Percentiles rank a stretch among this genome's conserved stretches.
These are phyloP conservation scores for Monilinia fructigena DNA, from an alignment of 2,329 filamentous ascomycete species.

Conservation along the genomic window DNA sequence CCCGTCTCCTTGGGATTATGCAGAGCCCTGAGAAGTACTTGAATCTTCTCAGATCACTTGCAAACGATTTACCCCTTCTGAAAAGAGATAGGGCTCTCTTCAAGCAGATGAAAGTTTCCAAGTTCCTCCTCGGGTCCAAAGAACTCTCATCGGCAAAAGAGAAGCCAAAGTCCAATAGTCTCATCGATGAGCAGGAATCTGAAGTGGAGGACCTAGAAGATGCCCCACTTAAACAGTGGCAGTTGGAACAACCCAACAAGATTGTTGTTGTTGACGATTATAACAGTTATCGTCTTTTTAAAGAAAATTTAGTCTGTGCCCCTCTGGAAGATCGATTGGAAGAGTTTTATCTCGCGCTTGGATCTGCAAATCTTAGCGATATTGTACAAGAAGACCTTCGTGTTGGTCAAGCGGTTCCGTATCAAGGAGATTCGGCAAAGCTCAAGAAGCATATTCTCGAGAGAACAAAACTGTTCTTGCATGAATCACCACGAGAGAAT, in stretches of 20 bases:
- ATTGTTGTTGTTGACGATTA: conserved; percentile 86
- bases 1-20: conserved; percentile 74
- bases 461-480: conserved; percentile 82
- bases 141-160: conserved; percentile 52
- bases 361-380: conserved; percentile 71
- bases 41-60: conserved; percentile 74
- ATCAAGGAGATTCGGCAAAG: conserved; percentile 66
- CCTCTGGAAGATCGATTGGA: conserved; percentile 89
- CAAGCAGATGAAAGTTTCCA: conserved; percentile 69
- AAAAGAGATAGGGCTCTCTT: conserved; percentile 79
- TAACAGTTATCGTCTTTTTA: conserved; percentile 85
- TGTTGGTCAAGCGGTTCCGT: conserved; percentile 57
- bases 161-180: conserved; percentile 26
- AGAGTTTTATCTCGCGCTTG: conserved; percentile 78
- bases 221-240: conserved; percentile 53
- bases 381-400: conserved; percentile 76
- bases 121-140: conserved; percentile 80
- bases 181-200: conserved; percentile 43
- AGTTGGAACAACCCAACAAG: conserved; percentile 67
- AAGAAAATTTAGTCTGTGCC: conserved; percentile 76
- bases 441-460: conserved; percentile 82
- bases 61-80: conserved; percentile 66
- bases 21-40: conserved; percentile 84
- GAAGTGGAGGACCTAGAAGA: conserved; percentile 47
- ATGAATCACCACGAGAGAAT: conserved; percentile 68